Evolutionary conservation across 768 basidiomycete genomes (phyloP), one percentile per base, ranked within the genome.

Genomic region (Naganishia vishniacii): DNA sequence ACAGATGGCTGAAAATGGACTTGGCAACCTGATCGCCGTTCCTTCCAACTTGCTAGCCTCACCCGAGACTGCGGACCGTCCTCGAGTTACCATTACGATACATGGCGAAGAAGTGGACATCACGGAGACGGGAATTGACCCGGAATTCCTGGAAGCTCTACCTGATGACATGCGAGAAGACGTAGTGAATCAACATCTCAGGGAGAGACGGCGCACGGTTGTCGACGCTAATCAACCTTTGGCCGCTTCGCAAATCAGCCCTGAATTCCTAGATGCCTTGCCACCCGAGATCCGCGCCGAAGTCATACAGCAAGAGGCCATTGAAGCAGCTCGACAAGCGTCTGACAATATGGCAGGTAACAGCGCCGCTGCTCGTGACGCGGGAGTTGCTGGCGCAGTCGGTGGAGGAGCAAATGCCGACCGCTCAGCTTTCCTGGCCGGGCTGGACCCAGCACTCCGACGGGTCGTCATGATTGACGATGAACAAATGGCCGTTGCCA

Each of bases 111-210:
- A 86, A 7, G 90, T 98, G 28, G 95, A 99, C 73, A 99, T 99
- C 74, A 99, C 95, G 2, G 92, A 98, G 71, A 94, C 92, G 40
- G 95, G 95, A 4, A 97, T 99, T 72, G 95, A 99, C 75, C 91
- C 93, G 1, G 92, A 91, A 5, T 99, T 99, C 83, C 80, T 99
- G 63, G 92, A 97, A 78, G 95, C 95, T 26, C 80, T 99, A 9
- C 95, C 95, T 0, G 95, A 99, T 73, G 94, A 98, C 69, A 98
- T 99, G 88, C 85, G 95, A 56, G 94, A 95, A 74, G 95, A 99
- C 73, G 91, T 99, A 37, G 82, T 99, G 59, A 92, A 93, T 71
- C 95, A 99, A 73, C 94, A 99, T 73, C 86, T 97, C 69, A 86
- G 92, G 9, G 95, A 98, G 70, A 89, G 87, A 65, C 86, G 87